Evolutionary conservation across 139 green algal genomes (phyloP).

Genomic region (Chlorella sp.): DNA sequence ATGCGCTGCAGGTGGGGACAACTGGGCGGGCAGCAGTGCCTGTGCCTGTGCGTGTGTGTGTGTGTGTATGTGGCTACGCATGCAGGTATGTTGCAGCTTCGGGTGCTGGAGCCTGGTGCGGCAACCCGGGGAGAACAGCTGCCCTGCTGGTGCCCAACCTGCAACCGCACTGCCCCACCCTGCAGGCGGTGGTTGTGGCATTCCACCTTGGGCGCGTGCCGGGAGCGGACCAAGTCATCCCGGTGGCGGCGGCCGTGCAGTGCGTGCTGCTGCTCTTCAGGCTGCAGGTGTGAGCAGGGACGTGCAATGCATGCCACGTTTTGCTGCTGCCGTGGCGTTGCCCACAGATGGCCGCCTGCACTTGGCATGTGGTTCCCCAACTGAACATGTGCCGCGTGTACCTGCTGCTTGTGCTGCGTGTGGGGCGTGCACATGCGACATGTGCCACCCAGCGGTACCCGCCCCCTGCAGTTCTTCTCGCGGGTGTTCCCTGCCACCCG

Average conservation of each 20-base stretch:
- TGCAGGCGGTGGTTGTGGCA: neutral
- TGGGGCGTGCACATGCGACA: too few relatives aligned
- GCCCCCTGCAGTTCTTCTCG: constrained; percentile 43
- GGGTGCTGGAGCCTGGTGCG: neutral
- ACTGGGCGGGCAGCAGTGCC: neutral
- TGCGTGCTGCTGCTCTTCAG: constrained; percentile 55
- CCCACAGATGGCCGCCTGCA: neutral
- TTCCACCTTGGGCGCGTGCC: neutral
- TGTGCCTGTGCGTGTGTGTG: too few relatives aligned
- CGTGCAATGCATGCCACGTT: neutral
- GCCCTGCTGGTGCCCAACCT: neutral
- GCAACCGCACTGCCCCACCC: neutral
- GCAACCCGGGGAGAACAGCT: too few relatives aligned
- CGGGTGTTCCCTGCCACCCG: constrained; percentile 47
- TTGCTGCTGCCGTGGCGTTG: neutral
- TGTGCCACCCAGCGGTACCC: too few relatives aligned
- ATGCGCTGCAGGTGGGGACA: constrained; percentile 44
- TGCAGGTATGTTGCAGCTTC: neutral
- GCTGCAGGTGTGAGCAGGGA: neutral
- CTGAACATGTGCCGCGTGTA: too few relatives aligned
- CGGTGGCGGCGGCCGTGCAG: constrained; percentile 46
- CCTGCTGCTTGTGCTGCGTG: too few relatives aligned
- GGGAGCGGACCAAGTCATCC: neutral
- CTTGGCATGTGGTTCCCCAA: too few relatives aligned
- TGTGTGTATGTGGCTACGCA: too few relatives aligned